Evolutionary conservation across 108 stramenopile species (phyloP).

Genomic region (Mediolabrus comicus): DNA sequence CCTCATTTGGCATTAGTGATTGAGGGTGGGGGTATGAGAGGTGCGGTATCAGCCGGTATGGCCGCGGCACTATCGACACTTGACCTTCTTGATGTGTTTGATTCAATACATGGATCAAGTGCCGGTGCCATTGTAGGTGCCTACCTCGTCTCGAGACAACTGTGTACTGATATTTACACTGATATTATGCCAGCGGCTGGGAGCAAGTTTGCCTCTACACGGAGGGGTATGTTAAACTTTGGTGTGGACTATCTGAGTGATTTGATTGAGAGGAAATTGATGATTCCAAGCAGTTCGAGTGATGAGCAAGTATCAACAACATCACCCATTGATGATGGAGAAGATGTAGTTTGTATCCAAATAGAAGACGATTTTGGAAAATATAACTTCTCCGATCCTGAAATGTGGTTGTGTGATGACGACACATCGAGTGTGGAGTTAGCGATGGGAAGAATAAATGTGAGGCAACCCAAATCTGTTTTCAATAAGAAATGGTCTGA

Average conservation of each 20-base stretch:
- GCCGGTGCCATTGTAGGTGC: slow-evolving; percentile 54
- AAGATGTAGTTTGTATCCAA: not conserved
- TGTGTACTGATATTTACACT: slow-evolving; percentile 54
- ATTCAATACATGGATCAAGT: slow-evolving; percentile 47
- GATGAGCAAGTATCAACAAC: not conserved
- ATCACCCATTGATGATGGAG: not conserved
- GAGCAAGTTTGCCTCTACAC: slow-evolving; percentile 37
- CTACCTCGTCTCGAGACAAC: slow-evolving; percentile 48
- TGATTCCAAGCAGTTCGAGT: not conserved
- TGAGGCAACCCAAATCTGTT: not conserved
- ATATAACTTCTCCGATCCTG: not conserved
- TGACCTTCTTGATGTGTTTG: slow-evolving; percentile 47
- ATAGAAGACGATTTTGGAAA: not conserved
- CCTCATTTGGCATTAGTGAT: slow-evolving; percentile 49
- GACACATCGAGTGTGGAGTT: slow-evolving; percentile 31
- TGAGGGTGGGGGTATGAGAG: slow-evolving; percentile 59
- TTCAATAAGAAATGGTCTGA: slow-evolving; percentile 10
- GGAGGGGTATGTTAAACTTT: slow-evolving; percentile 35
- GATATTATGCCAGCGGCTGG: slow-evolving; percentile 47
- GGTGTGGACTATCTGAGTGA: slow-evolving; percentile 44
- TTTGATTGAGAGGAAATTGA: slow-evolving; percentile 27
- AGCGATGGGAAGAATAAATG: slow-evolving; percentile 22
- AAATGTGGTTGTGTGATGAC: slow-evolving; percentile 32
- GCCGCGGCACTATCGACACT: slow-evolving; percentile 48
- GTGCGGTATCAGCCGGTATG: slow-evolving; percentile 58